Base-by-base conservation (phyloP, 2,329 filamentous ascomycete genomes). In the Aspergillus piperis region DNA sequence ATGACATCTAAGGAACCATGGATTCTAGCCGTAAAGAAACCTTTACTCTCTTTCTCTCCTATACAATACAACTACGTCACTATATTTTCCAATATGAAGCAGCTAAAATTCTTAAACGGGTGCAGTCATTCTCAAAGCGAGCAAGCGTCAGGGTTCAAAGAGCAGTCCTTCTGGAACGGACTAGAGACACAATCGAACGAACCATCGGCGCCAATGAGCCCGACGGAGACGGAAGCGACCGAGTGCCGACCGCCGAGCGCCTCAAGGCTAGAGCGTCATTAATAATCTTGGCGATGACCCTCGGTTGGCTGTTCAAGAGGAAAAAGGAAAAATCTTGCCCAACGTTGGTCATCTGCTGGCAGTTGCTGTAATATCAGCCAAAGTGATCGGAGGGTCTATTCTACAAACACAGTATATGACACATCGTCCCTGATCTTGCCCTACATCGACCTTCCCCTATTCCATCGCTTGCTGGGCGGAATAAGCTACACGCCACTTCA, bases 281-380 rank as follows among this genome's bases (percentile, higher is more conserved):
- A 50, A 50, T 50, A 50, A 50, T 19, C 47, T 50, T 50, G 47
- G 47, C 47, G 47, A 50, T 50, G 47, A 17, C 47, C 47, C 47
- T 50, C 47, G 47, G 47, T 50, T 50, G 47, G 47, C 25, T n/a
- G 15, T 30, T 36, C 25, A 50, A 17, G 15, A 36, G n/a, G 47
- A 50, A 50, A 17, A 30, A 17, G n/a, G 47, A 50, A 50, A 50
- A 50, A 15, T 32, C 47, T 50, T 27, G 47, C 47, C 47, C 25
- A 17, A 50, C 47, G 23, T 50, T 50, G 47, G 47, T 27, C 47
- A 50, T 50, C 47, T 30, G 47, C 47, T 17, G 7, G 47, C 15
- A 27, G 27, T 17, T 11, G 47, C 25, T 19, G 47, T 44, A 27
- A 30, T 30, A 50, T 27, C 21, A 50, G 47, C 15, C 11, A 27